These are phyloP conservation scores for Fusarium foetens DNA, from an alignment of 2,329 filamentous ascomycete species.

Conservation along the genomic window DNA sequence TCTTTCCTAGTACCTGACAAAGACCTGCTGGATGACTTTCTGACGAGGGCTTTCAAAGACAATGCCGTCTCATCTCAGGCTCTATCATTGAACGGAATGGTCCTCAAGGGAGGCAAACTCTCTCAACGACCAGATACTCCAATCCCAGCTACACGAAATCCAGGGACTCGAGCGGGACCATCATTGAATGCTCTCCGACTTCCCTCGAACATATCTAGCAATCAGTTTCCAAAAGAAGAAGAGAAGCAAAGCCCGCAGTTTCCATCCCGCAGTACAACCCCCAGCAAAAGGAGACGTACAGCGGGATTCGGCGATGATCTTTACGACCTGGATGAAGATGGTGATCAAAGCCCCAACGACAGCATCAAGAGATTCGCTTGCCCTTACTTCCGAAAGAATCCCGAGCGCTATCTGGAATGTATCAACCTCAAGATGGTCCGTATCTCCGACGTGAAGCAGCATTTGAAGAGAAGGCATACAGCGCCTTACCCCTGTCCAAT, in stretches of 20 bases:
- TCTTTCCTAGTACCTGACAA: neutral
- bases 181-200: neutral
- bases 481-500: fast-evolving
- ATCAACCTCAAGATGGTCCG: neutral
- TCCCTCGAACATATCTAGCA: fast-evolving
- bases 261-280: neutral
- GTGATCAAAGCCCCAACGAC: fast-evolving
- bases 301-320: fast-evolving
- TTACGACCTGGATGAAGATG: neutral
- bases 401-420: fast-evolving
- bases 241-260: neutral
- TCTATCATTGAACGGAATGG: fast-evolving
- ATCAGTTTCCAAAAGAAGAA: fast-evolving
- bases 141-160: fast-evolving
- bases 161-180: fast-evolving
- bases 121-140: neutral
- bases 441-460: neutral
- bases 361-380: neutral
- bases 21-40: neutral
- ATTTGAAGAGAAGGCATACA: neutral
- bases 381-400: neutral
- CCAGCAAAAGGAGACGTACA: fast-evolving
- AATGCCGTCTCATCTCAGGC: neutral
- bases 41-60: neutral
- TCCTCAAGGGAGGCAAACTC: neutral